Evolutionary conservation across 441 rosid genomes (phyloP), one percentile per base, ranked within the genome.

Genomic region (Erodium trifolium): DNA sequence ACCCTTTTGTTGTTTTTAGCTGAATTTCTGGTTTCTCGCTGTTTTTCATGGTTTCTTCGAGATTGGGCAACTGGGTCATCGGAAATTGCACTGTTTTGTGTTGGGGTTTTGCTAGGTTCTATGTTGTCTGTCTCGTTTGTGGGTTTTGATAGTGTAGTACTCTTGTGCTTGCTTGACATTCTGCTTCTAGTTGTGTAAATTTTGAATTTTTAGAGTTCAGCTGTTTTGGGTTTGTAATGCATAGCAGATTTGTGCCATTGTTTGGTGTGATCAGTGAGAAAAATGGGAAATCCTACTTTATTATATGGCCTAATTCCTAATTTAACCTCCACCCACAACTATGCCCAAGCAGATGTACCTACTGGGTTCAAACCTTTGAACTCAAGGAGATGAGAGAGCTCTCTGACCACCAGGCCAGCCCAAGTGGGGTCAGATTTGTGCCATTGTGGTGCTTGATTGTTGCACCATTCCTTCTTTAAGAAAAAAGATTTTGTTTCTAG

Each of bases 51-150:
- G 67, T 43, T 14, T 71, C 41, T 31, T 14, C 12, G 13, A 11
- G 13, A 47, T 37, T 63, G 72, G 31, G 35, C 29, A 29, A 10
- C 49, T 37, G 57, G 63, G 53, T 70, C n/a, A 13, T 27, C 14
- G 59, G 59, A 51, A 13, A 51, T 51, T 51, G 16, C 17, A 13
- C 17, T 51, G 17, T 14, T 51, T 51, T 0, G 59, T 51, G 59
- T 13, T 49, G 59, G 59, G 5, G n/a, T 51, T 51, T 51, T 51
- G 59, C 17, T 51, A 14, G 59, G 62, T 55, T 55, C 10, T 16
- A 1, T 55, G 59, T 51, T 51, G 12, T 45, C 3, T 45, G 51
- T 45, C 13, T 45, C 13, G 51, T 7, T 45, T 34, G 51, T 55
- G 63, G 27, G 23, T 55, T 55, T 55, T 55, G 63, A 55, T 17